Base-by-base conservation (phyloP, 2,329 filamentous ascomycete genomes). In the Trichoderma arundinaceum region DNA sequence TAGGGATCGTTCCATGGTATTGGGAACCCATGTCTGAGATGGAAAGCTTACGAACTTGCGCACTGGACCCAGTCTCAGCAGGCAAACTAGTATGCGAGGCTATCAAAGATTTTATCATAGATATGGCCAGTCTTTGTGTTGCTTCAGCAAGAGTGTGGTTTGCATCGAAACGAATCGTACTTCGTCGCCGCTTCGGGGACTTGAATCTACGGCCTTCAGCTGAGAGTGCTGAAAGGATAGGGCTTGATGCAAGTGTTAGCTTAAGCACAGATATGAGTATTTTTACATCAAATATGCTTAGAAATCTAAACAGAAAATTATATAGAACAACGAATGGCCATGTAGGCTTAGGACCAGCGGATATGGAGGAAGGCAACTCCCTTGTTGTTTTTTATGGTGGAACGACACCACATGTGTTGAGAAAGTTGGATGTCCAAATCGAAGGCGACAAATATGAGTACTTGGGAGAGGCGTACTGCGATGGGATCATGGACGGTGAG, bases 401-500 rank as follows among this genome's bases (percentile, higher is more conserved):
- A 3, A 74, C 72, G 15, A 69, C 72, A 39, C 74, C 76, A 7
- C 67, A 74, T 56, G 44, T 76, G 1, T 57, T 78, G 51, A 70
- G 72, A 53, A 43, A 46, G 1, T 39, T 1, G 10, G 39, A n/a
- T 9, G 19, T 13, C 8, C 53, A 35, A 5, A n/a, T 35, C 8
- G 46, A 38, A 35, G 19, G 38, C 7, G 51, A 54, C 3, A 38
- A 9, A n/a, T 76, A 74, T 69, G 56, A 65, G 19, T 75, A 74
- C 57, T 12, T 76, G 1, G 75, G 75, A 1, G 75, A 75, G 65
- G 70, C 71, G 2, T 78, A 77, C 53, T 77, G 75, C 41, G 74
- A 77, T 17, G 75, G 75, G 2, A 57, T 77, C 15, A 77, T 77
- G 75, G 63, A 76, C 13, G 76, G 75, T 1, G 73, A 77, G 66